Percentiles rank a stretch among this genome's conserved stretches.
phyloP scores from a whole-genome alignment of 768 basidiomycete genomes.

The Russula olivacea region DNA sequence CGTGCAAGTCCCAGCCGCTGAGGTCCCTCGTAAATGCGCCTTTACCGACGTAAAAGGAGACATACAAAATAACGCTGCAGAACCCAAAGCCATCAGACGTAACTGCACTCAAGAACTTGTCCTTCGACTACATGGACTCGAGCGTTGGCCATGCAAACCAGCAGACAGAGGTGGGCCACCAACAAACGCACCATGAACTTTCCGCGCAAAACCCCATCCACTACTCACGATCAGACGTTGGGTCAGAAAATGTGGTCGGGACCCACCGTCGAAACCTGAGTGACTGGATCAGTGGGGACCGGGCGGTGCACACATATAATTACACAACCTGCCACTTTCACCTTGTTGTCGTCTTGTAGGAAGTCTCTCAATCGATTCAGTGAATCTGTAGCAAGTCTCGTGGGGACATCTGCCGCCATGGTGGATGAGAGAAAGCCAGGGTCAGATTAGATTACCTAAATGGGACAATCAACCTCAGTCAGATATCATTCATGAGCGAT shows the following conservation, averaged over 20 bases:
- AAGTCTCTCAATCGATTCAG: constrained; percentile 51
- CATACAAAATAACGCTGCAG: constrained; percentile 88
- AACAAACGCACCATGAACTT: constrained; percentile 70
- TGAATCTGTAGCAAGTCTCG: constrained; percentile 42
- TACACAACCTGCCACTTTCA: constrained; percentile 84
- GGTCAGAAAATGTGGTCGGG: constrained; percentile 1
- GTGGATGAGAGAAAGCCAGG: neutral
- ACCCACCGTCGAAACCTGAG: constrained; percentile 63
- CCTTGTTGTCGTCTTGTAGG: constrained; percentile 64
- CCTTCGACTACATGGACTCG: constrained; percentile 57
- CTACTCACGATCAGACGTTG: constrained; percentile 35
- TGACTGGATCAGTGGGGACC: constrained; percentile 1
- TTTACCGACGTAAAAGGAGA: constrained; percentile 18
- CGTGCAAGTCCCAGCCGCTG: constrained; percentile 92
- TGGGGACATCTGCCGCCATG: constrained; percentile 28
- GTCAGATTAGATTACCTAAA: neutral
- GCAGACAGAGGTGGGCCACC: neutral
- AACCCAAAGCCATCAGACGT: constrained; percentile 85
- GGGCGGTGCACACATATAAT: constrained; percentile 27
- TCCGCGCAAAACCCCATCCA: constrained; percentile 92
- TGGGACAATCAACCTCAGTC: neutral
- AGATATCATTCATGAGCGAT: neutral
- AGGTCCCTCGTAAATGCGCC: constrained; percentile 8
- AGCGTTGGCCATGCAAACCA: constrained; percentile 18
- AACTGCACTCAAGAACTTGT: constrained; percentile 81